A percentile compares a stretch with the other conserved stretches of the same genome.
Conservation (phyloP, 2,329 filamentous ascomycete species). For the Drechslerella coelobrocha region DNA sequence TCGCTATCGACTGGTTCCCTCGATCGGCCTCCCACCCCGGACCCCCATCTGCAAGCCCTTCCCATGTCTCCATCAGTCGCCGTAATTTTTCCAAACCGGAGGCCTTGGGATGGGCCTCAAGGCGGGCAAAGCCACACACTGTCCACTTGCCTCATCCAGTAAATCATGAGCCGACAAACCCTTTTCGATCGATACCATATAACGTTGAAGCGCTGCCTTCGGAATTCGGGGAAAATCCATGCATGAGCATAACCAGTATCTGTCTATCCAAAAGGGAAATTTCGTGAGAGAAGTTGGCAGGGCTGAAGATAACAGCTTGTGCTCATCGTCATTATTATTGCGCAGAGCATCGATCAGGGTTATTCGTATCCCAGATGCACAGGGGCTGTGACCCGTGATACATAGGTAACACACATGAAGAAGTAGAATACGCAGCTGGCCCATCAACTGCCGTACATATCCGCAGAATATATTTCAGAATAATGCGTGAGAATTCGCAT, state of each 20-base stretch:
- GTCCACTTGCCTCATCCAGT: constrained; percentile 49
- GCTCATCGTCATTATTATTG: neutral
- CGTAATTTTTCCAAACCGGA: constrained; percentile 43
- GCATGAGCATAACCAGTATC: constrained; percentile 24
- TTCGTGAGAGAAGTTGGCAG: constrained; percentile 41
- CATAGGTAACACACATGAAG: neutral
- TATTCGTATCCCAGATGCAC: constrained; percentile 11
- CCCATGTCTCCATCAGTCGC: constrained; percentile 51
- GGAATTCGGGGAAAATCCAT: constrained; percentile 21
- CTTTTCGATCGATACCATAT: constrained; percentile 33
- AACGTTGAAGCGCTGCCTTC: constrained; percentile 18
- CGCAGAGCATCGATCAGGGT: neutral
- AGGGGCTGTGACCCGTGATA: constrained; percentile 8
- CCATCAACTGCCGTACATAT: neutral
- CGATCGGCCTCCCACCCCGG: constrained; percentile 9
- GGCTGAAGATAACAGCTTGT: constrained; percentile 24
- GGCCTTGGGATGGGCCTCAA: constrained; percentile 35
- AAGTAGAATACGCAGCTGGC: neutral
- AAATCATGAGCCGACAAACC: constrained; percentile 48
- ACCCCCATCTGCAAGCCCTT: constrained; percentile 47
- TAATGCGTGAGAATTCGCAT: neutral
- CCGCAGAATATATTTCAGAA: constrained; percentile 5
- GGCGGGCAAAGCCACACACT: constrained; percentile 47
- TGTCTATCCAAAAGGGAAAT: constrained; percentile 35
- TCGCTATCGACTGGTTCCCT: constrained; percentile 44